Base-by-base conservation (phyloP, 306 rosid genomes). In the Fragaria nilgerrensis region DNA sequence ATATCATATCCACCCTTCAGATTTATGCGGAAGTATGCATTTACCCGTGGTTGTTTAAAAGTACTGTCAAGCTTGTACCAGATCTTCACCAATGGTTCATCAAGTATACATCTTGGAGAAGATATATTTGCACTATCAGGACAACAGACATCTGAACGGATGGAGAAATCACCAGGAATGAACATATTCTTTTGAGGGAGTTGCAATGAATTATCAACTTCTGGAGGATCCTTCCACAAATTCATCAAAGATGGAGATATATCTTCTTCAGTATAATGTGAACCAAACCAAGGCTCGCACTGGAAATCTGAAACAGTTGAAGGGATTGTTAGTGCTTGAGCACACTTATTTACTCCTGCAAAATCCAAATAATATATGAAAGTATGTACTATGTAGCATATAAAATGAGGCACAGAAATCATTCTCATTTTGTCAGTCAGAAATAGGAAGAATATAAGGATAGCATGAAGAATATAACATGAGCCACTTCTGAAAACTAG, bases 201-300 rank as follows among this genome's bases (percentile, higher is more conserved):
- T 86, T 90, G 90, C 78, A 95, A 86, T 23, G 90, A 86, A 70
- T 68, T 78, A 83, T 95, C 97, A 77, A 91, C 77, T 72, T 88
- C 89, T 12, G 88, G 85, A 84, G 99, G 91, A 88, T 89, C 82
- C 83, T 82, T 88, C 99, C 99, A 95, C 44, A 89, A 75, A 67
- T 91, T 88, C 81, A 92, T 82, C 87, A 92, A 82, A 75, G 85
- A 63, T 77, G 87, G 82, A 70, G 92, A 75, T 83, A 95, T 83
- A 81, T 95, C 96, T 78, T 90, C 95, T 83, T 85, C 97, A 58
- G 77, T 59, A 75, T 88, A 95, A 71, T 50, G 87, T 56, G 99
- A 90, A 62, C 96, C 96, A 90, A 89, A 95, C 99, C 99, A 95
- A 71, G 99, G 96, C 80, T 95, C 97, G 50, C 74, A 53, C 58